A percentile compares a stretch with the other conserved stretches of the same genome.
Conservation (phyloP, 768 basidiomycete species). For the Boletus tylopilopsis region DNA sequence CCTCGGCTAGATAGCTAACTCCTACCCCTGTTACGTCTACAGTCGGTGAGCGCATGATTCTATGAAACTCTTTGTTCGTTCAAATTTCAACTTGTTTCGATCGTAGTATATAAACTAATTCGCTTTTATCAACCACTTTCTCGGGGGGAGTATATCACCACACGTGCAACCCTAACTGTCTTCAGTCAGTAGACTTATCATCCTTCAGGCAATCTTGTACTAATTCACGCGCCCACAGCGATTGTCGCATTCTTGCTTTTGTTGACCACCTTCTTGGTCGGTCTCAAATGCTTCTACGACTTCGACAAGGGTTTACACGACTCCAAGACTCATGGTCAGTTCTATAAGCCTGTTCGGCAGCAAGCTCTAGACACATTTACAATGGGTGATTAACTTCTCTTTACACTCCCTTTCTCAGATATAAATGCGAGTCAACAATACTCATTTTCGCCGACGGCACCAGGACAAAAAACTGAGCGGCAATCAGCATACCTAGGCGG, state of each 20-base stretch:
- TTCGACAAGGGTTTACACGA: conserved; percentile 75
- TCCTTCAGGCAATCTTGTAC: background rate
- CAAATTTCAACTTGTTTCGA: conserved; percentile 1
- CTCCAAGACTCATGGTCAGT: conserved; percentile 75
- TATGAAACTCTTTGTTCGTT: background rate
- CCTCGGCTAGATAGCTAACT: conserved; percentile 1
- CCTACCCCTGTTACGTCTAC: background rate
- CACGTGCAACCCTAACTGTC: conserved; percentile 72
- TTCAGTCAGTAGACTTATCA: conserved; percentile 56
- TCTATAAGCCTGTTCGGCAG: conserved; percentile 31
- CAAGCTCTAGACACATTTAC: conserved; percentile 18
- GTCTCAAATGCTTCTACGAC: conserved; percentile 75
- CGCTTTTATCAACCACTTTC: conserved; percentile 72
- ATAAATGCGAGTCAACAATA: conserved; percentile 45
- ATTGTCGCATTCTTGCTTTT: conserved; percentile 73
- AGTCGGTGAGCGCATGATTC: conserved; percentile 27
- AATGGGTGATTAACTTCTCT: conserved; percentile 36
- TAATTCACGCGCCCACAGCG: conserved; percentile 39
- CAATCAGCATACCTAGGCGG: conserved; percentile 43
- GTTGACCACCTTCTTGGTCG: conserved; percentile 70
- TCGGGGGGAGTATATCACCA: conserved; percentile 55
- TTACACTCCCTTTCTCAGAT: conserved; percentile 35
- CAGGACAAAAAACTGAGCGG: conserved; percentile 44
- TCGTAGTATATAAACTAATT: conserved; percentile 76
- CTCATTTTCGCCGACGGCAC: conserved; percentile 36